phyloP scores from a whole-genome alignment of 1,139 yeast species.

The Debaryomyces fabryi region DNA sequence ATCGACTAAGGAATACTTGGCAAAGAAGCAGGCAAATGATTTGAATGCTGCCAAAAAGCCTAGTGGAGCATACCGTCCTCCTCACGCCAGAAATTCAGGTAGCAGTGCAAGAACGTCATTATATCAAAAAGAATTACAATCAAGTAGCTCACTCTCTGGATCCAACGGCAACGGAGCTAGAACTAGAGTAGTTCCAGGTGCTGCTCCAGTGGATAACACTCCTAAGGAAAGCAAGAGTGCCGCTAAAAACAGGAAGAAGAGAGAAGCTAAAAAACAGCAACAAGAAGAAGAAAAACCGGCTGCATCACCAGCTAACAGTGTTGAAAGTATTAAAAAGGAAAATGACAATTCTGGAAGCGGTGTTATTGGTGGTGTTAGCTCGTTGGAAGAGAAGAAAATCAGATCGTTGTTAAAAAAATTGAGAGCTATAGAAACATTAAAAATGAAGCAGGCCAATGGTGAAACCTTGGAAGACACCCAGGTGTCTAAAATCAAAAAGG shows the following conservation, averaged over 20 bases:
- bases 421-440: slow-evolving; percentile 89
- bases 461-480: slow-evolving; percentile 93
- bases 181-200: slow-evolving; percentile 45
- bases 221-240: slow-evolving; percentile 62
- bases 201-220: slow-evolving; percentile 38
- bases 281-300: slow-evolving; percentile 23
- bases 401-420: slow-evolving; percentile 88
- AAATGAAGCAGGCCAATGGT: slow-evolving; percentile 80
- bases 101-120: slow-evolving; percentile 48
- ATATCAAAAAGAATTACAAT: slow-evolving; percentile 57
- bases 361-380: slow-evolving; percentile 63
- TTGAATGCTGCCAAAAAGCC: slow-evolving; percentile 54
- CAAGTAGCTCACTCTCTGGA: slow-evolving; percentile 27
- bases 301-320: slow-evolving; percentile 20
- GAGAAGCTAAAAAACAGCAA: slow-evolving; percentile 62
- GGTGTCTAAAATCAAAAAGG: slow-evolving; percentile 84
- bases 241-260: slow-evolving; percentile 75
- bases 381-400: slow-evolving; percentile 87
- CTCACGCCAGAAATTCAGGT: slow-evolving; percentile 76
- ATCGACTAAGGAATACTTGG: slow-evolving; percentile 61
- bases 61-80: slow-evolving; percentile 92
- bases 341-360: slow-evolving; percentile 19
- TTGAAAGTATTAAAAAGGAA: slow-evolving; percentile 20
- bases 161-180: slow-evolving; percentile 26
- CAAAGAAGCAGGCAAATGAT: slow-evolving; percentile 43